These are phyloP conservation scores for Erigeron canadensis DNA, from an alignment of 129 eudicot genomes.

Conservation along the genomic window DNA sequence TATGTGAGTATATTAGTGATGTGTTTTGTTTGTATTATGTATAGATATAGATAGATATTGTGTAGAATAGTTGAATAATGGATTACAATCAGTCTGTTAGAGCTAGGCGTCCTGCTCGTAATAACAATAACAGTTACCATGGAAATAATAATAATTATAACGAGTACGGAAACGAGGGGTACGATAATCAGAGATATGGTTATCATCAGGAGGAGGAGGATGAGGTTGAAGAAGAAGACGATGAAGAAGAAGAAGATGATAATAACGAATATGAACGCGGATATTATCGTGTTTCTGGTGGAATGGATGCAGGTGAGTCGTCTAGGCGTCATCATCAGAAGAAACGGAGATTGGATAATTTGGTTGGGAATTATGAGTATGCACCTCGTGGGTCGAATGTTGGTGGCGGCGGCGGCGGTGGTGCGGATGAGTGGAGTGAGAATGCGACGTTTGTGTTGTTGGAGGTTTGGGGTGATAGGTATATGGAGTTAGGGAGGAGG, in stretches of 20 bases:
- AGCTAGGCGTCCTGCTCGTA: constrained; percentile 42
- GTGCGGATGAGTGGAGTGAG: constrained; percentile 63
- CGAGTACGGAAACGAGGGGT: constrained; percentile 46
- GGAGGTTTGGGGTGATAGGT: constrained; percentile 89
- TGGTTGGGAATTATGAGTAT: constrained; percentile 49
- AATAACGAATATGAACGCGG: constrained; percentile 37
- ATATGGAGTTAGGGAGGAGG: constrained; percentile 67
- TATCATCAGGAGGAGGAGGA: constrained; percentile 24
- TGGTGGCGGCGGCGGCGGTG: constrained; percentile 8
- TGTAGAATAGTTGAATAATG: constrained; percentile 15
- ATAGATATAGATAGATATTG: too few species aligned
- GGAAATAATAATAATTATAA: constrained; percentile 16
- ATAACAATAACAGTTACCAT: constrained; percentile 36
- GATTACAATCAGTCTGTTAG: constrained; percentile 41
- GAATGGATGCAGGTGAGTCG: constrained; percentile 47
- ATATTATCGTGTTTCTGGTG: constrained; percentile 35
- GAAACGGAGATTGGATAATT: constrained; percentile 54
- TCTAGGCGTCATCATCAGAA: constrained; percentile 59
- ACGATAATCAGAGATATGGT: constrained; percentile 33
- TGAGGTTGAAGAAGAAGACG: constrained; percentile 28
- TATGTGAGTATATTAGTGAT: too few species aligned
- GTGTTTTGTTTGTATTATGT: background rate
- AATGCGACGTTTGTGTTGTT: constrained; percentile 58
- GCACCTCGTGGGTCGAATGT: constrained; percentile 36
- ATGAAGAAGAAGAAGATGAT: constrained; percentile 28